Percentiles rank a stretch among this genome's conserved stretches.
phyloP scores from a whole-genome alignment of 1,284 basidiomycete species.

The Volvariella volvacea region DNA sequence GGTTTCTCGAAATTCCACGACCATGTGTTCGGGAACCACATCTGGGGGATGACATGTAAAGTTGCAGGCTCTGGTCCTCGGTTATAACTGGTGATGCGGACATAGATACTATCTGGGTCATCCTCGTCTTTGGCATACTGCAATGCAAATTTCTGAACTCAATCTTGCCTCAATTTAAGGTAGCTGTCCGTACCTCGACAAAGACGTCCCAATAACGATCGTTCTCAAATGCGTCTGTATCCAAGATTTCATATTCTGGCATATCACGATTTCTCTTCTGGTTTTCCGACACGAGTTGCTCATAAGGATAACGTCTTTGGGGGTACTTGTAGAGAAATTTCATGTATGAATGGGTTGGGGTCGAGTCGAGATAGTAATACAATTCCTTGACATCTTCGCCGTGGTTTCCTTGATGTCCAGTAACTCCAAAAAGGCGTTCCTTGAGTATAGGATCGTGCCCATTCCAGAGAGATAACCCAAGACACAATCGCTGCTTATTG shows the following conservation, averaged over 20 bases:
- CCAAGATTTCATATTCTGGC: conserved; percentile 88
- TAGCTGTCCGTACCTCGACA: conserved; percentile 63
- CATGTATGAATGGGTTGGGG: conserved; percentile 99
- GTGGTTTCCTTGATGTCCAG: conserved; percentile 96
- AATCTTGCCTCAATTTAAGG: conserved; percentile 10
- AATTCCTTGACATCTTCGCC: conserved; percentile 99
- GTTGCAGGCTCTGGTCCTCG: conserved; percentile 95
- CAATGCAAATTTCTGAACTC: conserved; percentile 9
- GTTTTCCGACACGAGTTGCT: conserved; percentile 86
- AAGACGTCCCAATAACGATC: conserved; percentile 98
- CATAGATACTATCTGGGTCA: conserved; percentile 80
- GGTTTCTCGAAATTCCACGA: conserved; percentile 87
- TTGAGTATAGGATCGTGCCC: conserved; percentile 92
- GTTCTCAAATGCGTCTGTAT: conserved; percentile 89
- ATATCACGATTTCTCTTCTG: conserved; percentile 80
- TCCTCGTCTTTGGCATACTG: conserved; percentile 98
- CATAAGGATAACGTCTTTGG: conserved; percentile 88
- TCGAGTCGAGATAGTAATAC: conserved; percentile 97
- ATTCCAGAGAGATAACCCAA: conserved; percentile 92
- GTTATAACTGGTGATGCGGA: conserved; percentile 96
- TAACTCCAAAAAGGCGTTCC: conserved; percentile 92
- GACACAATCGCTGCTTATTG: conserved; percentile 91
- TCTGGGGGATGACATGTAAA: conserved; percentile 89
- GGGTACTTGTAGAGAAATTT: conserved; percentile 99
- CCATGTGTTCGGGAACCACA: conserved; percentile 98